These are phyloP conservation scores for Trypanosoma cruzi DNA, from an alignment of 208 protist genomes.

Conservation along the genomic window DNA sequence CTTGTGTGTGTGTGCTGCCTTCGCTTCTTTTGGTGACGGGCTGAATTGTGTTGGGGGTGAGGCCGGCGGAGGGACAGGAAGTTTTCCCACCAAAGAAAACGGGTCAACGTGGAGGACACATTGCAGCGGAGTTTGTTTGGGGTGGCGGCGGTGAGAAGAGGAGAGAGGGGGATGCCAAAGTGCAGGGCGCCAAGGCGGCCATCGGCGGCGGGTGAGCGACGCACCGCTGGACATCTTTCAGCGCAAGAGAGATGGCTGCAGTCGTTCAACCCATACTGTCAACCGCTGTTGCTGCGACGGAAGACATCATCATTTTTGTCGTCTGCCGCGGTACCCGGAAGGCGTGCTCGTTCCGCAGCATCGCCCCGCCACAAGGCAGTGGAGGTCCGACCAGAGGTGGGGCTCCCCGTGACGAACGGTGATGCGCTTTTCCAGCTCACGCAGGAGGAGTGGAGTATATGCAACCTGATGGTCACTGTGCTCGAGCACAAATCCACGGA, in stretches of 20 bases:
- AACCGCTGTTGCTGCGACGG: not conserved
- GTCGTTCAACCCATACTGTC: not conserved
- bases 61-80: not conserved
- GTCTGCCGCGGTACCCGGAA: not conserved
- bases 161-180: not conserved
- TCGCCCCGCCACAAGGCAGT: conserved; percentile 2
- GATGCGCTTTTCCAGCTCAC: conserved; percentile 9
- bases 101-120: no score
- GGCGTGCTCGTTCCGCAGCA: not conserved
- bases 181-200: conserved; percentile 3
- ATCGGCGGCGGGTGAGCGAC: not conserved
- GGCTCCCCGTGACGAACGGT: no score
- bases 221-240: not conserved
- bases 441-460: conserved; percentile 28
- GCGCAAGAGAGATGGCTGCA: not conserved
- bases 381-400: not conserved
- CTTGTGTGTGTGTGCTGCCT: not conserved
- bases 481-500: conserved; percentile 23
- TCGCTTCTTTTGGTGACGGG: not conserved
- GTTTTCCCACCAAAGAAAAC: not conserved
- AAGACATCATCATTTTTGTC: not conserved
- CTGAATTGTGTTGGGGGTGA: not conserved
- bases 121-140: no score
- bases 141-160: no score
- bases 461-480: conserved; percentile 24